Conservation (phyloP, 1,139 yeast genomes). For the Magnusiomyces clavatus region DNA sequence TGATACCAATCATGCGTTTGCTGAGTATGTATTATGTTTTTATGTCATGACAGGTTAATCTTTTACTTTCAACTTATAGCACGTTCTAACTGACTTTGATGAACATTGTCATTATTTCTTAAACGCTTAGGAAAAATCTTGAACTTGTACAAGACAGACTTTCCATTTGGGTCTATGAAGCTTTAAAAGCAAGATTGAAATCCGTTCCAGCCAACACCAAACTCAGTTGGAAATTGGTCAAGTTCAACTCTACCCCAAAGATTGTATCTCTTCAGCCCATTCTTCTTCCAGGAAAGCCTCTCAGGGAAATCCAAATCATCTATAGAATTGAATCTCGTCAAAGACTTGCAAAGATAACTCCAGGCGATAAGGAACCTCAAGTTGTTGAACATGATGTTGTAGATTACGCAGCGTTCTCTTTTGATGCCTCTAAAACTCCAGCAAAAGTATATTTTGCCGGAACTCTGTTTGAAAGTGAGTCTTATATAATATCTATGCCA, state of each 20-base stretch:
- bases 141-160: slow-evolving; percentile 39
- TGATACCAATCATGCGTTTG: slow-evolving; percentile 61
- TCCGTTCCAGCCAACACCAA: slow-evolving; percentile 52
- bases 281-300: slow-evolving; percentile 52
- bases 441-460: slow-evolving; percentile 63
- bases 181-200: slow-evolving; percentile 43
- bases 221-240: slow-evolving; percentile 69
- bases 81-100: slow-evolving; percentile 21
- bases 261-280: slow-evolving; percentile 61
- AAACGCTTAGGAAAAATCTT: slow-evolving; percentile 31
- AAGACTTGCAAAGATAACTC: slow-evolving; percentile 44
- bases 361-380: slow-evolving; percentile 32
- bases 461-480: slow-evolving; percentile 60
- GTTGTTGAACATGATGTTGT: slow-evolving; percentile 51
- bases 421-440: slow-evolving; percentile 60
- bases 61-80: slow-evolving; percentile 3
- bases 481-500: not conserved
- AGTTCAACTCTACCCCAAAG: slow-evolving; percentile 65
- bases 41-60: not conserved
- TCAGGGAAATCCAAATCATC: slow-evolving; percentile 65
- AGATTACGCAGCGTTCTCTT: slow-evolving; percentile 69
- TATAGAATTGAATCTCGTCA: slow-evolving; percentile 71
- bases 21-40: slow-evolving; percentile 26
- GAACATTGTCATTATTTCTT: too few relatives aligned
- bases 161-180: slow-evolving; percentile 56